A percentile compares a stretch with the other conserved stretches of the same genome.
phyloP scores from a whole-genome alignment of 306 rosid species.

The Oxytropis ochrocephala region DNA sequence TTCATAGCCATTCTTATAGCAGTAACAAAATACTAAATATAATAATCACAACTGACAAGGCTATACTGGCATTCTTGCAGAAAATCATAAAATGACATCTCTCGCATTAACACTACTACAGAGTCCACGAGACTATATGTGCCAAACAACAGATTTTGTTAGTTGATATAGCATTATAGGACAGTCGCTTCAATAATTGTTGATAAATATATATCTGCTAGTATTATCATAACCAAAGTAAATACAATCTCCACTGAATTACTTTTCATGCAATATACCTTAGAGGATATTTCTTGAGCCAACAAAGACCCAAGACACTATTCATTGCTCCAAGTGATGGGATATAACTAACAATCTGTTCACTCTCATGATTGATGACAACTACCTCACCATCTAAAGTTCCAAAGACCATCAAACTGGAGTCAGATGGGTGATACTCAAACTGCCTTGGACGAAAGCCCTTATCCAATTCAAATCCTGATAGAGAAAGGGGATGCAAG shows the following conservation, averaged over 20 bases:
- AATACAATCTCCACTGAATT: not conserved
- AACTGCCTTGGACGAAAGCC: slow-evolving; percentile 80
- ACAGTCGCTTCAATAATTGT: slow-evolving; percentile 1
- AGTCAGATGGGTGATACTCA: slow-evolving; percentile 76
- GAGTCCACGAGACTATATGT: slow-evolving; percentile 2
- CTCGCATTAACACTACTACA: slow-evolving; percentile 4
- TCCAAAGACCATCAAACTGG: slow-evolving; percentile 78
- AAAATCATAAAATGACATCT: slow-evolving; percentile 8
- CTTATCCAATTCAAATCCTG: slow-evolving; percentile 38
- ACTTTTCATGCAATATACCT: slow-evolving; percentile 43
- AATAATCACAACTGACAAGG: not conserved
- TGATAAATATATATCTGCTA: not conserved
- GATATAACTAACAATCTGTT: slow-evolving; percentile 52
- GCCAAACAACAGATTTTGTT: slow-evolving; percentile 10
- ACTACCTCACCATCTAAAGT: slow-evolving; percentile 85
- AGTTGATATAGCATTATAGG: not conserved
- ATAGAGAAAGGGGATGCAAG: slow-evolving; percentile 55
- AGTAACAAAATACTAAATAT: slow-evolving; percentile 9
- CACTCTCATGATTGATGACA: slow-evolving; percentile 73
- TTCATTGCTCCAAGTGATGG: slow-evolving; percentile 79
- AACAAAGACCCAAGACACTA: slow-evolving; percentile 78
- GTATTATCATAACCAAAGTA: not conserved
- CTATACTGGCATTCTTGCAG: not conserved
- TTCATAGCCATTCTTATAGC: not conserved
- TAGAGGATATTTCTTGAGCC: slow-evolving; percentile 81